These are phyloP conservation scores for Bacterosira constricta DNA, from an alignment of 108 stramenopile genomes.

Conservation along the genomic window DNA sequence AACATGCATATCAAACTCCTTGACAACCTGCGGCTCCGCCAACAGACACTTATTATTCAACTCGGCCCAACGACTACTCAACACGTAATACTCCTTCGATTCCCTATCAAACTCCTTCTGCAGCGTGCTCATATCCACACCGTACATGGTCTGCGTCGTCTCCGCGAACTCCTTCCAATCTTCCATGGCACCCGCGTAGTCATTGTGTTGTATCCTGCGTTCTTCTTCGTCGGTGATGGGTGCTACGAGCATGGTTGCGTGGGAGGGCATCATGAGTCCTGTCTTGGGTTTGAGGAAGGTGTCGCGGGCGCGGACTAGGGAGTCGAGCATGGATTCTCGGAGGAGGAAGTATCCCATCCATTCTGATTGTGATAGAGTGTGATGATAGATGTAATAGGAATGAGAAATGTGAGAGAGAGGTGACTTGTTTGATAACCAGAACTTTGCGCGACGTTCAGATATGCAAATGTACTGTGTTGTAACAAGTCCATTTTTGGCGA, in stretches of 20 bases:
- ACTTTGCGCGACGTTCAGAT: no score
- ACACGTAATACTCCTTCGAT: conserved; percentile 94
- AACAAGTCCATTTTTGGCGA: no score
- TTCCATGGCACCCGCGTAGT: conserved; percentile 86
- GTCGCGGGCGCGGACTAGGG: conserved; percentile 91
- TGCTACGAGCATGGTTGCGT: conserved; percentile 93
- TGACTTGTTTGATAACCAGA: no score
- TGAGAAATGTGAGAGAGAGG: no score
- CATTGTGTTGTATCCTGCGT: conserved; percentile 68
- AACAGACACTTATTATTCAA: conserved; percentile 78
- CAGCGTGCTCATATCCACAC: conserved; percentile 90
- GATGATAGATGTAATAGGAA: no score
- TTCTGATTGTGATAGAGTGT: no score
- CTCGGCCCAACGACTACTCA: conserved; percentile 93
- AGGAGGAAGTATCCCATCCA: conserved; percentile 99
- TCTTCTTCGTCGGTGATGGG: conserved; percentile 94
- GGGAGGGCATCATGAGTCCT: conserved; percentile 96
- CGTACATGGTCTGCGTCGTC: conserved; percentile 86
- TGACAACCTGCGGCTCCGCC: conserved; percentile 80
- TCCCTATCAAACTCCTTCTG: conserved; percentile 90
- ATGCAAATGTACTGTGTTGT: no score
- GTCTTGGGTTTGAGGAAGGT: conserved; percentile 86
- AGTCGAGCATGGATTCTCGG: conserved; percentile 97
- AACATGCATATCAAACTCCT: conserved; percentile 89
- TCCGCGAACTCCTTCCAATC: conserved; percentile 92